Evolutionary conservation across 768 basidiomycete species (phyloP), one percentile per base, ranked within the genome.

Genomic region (Rhizopogon vinicolor): DNA sequence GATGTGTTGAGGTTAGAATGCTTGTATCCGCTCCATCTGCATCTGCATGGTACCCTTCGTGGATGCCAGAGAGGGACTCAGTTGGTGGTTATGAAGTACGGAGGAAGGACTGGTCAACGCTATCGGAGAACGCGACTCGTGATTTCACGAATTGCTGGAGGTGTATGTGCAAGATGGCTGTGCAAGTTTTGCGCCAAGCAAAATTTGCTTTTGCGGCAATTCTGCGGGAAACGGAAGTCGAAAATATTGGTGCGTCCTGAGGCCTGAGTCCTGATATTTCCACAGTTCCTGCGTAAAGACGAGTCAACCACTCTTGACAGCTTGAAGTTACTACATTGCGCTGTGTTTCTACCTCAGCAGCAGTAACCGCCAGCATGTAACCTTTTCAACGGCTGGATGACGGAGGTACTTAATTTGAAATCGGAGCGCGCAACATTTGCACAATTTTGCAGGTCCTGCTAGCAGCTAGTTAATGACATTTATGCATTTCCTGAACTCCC

Each of bases 11-110:
- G 49, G 72, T 86, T 0, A 80, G 86, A 7, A 78, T 93, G 72
- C 72, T 82, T 0, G 74, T 88, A 22, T 72, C 77, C 0, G 66
- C 65, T 5, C 76, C 75, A 10, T 72, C 75, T 12, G 64, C 71
- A 49, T 72, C 74, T 19, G 64, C 60, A 4, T 77, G 78, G 70
- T 69, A 72, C 35, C 70, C 67, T 52, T 54, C 62, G 40, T 66
- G 60, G 35, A 68, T 63, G 53, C 64, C 61, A n/a, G 63, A 62
- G 28, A 62, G 55, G 33, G 64, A 59, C 44, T 74, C 72, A 28
- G 53, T 65, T 5, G 84, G 84, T 1, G 80, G 82, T 12, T 92
- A 87, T 59, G 85, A 91, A 72, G 70, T 90, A 10, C 78, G 88
- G 12, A 70, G 83, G 54, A 81, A 76, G 55, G 74, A 75, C 55